Conservation (phyloP, 1,284 basidiomycete species). For the Athelia psychrophila region DNA sequence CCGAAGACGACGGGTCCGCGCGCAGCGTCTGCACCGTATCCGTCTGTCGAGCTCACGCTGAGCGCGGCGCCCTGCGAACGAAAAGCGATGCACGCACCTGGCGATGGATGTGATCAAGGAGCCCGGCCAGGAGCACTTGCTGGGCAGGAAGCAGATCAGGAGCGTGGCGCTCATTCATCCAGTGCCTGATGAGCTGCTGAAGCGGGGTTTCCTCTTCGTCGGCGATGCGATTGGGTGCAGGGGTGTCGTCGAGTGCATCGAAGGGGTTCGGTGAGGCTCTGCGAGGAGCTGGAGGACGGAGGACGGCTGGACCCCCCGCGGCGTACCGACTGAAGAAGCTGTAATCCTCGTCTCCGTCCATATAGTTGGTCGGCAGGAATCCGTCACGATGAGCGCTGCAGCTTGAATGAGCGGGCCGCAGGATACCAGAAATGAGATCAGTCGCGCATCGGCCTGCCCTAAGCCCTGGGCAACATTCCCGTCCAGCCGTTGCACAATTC, state of each 20-base stretch:
- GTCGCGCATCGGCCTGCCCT: too few species aligned
- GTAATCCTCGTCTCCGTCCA: not conserved
- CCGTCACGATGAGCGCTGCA: too few species aligned
- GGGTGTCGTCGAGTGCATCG: not conserved
- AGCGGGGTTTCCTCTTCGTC: conserved; percentile 30
- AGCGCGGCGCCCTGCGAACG: too few species aligned
- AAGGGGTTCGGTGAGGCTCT: not conserved
- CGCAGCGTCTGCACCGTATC: conserved; percentile 67
- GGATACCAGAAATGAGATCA: too few species aligned
- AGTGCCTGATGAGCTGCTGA: conserved; percentile 70
- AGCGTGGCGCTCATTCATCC: conserved; percentile 85
- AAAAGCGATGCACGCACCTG: conserved; percentile 56
- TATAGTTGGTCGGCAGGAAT: not conserved
- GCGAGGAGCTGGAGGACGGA: not conserved
- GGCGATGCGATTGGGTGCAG: not conserved
- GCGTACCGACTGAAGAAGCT: not conserved
- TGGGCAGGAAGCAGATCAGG: conserved; percentile 79
- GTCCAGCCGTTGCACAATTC: too few species aligned
- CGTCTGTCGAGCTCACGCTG: conserved; percentile 33
- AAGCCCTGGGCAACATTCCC: too few species aligned
- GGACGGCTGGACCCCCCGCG: not conserved
- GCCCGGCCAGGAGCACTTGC: conserved; percentile 65
- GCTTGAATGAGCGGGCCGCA: too few species aligned
- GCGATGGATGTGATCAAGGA: conserved; percentile 82
- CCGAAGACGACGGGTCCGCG: conserved; percentile 75